Percentiles rank a stretch among this genome's conserved stretches.
Conservation (phyloP, 257 asterid species). For the Solanum lycopersicoides region DNA sequence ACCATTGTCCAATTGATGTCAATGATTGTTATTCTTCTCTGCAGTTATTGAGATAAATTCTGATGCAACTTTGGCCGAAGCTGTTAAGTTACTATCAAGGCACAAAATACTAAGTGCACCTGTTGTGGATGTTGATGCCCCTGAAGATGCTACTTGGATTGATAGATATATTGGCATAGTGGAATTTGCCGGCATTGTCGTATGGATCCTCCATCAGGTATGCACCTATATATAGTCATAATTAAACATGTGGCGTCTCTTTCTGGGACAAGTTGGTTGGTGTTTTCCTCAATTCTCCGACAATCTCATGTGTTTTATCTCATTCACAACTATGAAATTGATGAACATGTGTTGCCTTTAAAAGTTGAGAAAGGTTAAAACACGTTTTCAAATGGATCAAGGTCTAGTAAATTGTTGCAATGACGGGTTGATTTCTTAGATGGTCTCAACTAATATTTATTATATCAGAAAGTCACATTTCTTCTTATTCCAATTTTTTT, state of each 20-base stretch:
- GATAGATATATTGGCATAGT: slow-evolving; percentile 89
- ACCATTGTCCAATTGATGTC: background rate
- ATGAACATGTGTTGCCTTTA: background rate
- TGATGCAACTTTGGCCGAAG: slow-evolving; percentile 77
- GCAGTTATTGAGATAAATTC: slow-evolving; percentile 81
- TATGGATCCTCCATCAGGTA: slow-evolving; percentile 96
- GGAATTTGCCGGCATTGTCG: slow-evolving; percentile 97
- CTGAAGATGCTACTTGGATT: slow-evolving; percentile 95
- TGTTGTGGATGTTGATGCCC: slow-evolving; percentile 81
- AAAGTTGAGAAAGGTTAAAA: background rate
- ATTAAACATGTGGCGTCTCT: background rate
- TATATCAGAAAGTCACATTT: background rate
- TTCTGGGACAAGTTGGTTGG: background rate
- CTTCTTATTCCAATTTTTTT: background rate
- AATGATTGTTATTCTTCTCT: background rate
- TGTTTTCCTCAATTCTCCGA: background rate
- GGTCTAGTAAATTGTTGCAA: background rate
- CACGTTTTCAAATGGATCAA: background rate
- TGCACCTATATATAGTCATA: background rate
- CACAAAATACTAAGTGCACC: slow-evolving; percentile 80
- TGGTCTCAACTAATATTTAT: background rate
- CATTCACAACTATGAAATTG: background rate
- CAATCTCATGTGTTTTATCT: background rate
- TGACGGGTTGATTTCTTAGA: background rate
- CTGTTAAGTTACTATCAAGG: slow-evolving; percentile 64